Evolutionary conservation across 352 stramenopile species (phyloP).

Genomic region (Phytopythium sindhum): DNA sequence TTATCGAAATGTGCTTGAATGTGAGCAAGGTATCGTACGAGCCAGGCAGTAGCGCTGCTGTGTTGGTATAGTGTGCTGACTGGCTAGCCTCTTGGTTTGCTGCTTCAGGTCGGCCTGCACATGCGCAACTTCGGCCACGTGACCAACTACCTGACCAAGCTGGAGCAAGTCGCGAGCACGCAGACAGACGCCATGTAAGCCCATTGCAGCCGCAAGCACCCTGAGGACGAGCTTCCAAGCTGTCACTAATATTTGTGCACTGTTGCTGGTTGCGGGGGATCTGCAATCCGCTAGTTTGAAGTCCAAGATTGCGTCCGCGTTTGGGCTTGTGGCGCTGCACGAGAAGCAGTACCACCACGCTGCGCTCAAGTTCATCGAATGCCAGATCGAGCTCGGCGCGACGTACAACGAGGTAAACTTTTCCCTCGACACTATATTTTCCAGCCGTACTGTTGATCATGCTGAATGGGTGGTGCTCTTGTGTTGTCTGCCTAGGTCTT

Average conservation of each 20-base stretch:
- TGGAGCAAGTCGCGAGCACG: constrained; percentile 70
- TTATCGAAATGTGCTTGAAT: constrained; percentile 89
- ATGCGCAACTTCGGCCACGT: constrained; percentile 86
- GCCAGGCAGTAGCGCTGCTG: neutral
- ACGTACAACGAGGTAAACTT: constrained; percentile 71
- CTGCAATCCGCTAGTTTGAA: constrained; percentile 40
- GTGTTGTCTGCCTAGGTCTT: constrained; percentile 26
- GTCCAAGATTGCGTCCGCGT: constrained; percentile 77
- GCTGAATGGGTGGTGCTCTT: neutral
- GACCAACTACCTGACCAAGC: constrained; percentile 85
- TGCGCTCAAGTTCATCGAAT: constrained; percentile 79
- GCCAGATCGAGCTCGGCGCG: constrained; percentile 70
- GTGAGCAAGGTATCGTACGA: constrained; percentile 66
- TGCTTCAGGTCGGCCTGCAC: constrained; percentile 60
- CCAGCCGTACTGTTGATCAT: neutral
- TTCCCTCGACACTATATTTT: neutral
- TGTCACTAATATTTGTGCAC: constrained; percentile 1
- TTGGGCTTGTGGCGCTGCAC: constrained; percentile 74
- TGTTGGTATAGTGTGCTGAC: neutral
- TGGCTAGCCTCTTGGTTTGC: neutral
- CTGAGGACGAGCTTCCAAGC: neutral
- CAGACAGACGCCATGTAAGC: constrained; percentile 70
- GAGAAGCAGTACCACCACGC: constrained; percentile 80
- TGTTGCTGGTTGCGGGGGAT: too few species aligned
- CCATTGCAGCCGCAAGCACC: neutral